These are phyloP conservation scores for Didymella segeticola DNA, from an alignment of 2,329 filamentous ascomycete species.

Conservation along the genomic window DNA sequence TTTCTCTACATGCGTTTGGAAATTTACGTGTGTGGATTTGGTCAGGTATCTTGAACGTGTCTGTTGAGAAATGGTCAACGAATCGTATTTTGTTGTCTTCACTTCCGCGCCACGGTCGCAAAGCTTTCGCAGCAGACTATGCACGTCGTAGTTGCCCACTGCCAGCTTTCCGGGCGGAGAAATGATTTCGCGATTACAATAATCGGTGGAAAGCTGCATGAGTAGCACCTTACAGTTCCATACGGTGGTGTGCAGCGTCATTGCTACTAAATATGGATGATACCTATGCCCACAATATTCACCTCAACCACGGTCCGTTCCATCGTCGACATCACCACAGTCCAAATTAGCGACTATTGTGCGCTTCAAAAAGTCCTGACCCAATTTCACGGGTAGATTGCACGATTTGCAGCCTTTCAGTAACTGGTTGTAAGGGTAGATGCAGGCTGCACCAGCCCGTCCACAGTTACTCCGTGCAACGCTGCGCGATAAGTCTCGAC, in stretches of 20 bases:
- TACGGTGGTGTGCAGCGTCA: not conserved
- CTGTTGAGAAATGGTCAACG: too few relatives aligned
- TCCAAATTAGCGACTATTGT: not conserved
- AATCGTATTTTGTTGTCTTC: too few relatives aligned
- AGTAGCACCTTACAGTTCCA: too few relatives aligned
- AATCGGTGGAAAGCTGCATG: too few relatives aligned
- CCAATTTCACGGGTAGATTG: not conserved
- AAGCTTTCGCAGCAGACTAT: too few relatives aligned
- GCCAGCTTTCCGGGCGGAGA: too few relatives aligned
- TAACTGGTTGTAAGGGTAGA: not conserved
- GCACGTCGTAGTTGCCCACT: not conserved
- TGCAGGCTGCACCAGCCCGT: not conserved
- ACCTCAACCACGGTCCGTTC: not conserved
- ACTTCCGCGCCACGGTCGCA: too few relatives aligned
- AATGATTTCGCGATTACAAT: too few relatives aligned
- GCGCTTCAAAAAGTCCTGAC: not conserved
- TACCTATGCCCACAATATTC: not conserved
- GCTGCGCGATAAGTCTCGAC: not conserved
- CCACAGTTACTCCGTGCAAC: conserved; percentile 9
- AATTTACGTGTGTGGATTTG: too few relatives aligned
- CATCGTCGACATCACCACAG: not conserved
- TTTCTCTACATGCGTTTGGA: too few relatives aligned
- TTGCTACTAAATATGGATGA: not conserved
- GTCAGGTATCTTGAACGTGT: too few relatives aligned
- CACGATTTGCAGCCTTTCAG: not conserved